Evolutionary conservation across 1,284 basidiomycete species (phyloP), one percentile per base, ranked within the genome.

Genomic region (Hemileia vastatrix): DNA sequence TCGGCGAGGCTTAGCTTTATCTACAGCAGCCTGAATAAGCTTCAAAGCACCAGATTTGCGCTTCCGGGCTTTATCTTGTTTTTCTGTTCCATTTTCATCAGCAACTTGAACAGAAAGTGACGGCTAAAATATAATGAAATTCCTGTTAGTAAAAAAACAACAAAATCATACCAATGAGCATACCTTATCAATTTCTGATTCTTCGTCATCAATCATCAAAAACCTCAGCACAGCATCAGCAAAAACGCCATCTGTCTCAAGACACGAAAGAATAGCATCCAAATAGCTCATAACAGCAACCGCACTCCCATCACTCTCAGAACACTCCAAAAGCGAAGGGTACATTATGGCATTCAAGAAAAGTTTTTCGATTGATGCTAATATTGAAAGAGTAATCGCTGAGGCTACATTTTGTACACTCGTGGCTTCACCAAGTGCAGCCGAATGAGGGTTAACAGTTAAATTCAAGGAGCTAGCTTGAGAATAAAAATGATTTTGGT

Each of bases 251-350:
- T 86, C 86, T 47, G 85, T 80, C 59, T 84, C 82, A 13, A 93
- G 80, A 0, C 86, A 87, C 53, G 84, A 81, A 57, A 93, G 81
- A 78, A 91, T 86, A 70, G 88, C 83, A 65, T 96, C 90, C 65
- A 97, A 85, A 71, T 98, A 97, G n/a, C 87, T 90, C 82, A 97
- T 86, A 56, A 97, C 91, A 1, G 94, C 94, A 1, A 95, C 87
- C 0, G 92, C 88, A 67, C 91, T 95, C 23, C 93, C 93, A 76
- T 98, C 93, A 4, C 80, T 75, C 66, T 90, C 88, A 0, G 91
- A 93, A 76, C 91, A 95, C 73, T 97, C 93, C 54, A 96, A 80
- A 54, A 98, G 83, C 4, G 90, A 90, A 0, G 93, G 91, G 73
- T 95, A 95, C 32, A 96, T 78, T 24, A 96, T 87, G 70, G 93